A percentile compares a stretch with the other conserved stretches of the same genome.
These are phyloP conservation scores for Hura crepitans DNA, from an alignment of 441 rosid genomes.

Conservation along the genomic window DNA sequence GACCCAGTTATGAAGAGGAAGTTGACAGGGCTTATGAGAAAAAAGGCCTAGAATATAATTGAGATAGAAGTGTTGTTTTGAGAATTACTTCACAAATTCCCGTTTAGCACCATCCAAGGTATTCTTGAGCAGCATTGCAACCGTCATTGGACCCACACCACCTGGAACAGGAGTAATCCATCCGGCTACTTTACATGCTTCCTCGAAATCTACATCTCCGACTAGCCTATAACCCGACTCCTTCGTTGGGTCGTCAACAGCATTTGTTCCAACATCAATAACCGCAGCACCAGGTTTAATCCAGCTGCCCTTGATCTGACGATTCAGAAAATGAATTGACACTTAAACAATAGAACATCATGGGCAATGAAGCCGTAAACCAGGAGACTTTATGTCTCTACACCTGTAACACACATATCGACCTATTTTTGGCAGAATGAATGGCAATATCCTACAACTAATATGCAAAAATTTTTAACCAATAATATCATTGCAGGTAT, in stretches of 20 bases:
- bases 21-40: neutral
- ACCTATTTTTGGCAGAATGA: neutral
- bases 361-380: neutral
- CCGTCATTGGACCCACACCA: constrained; percentile 95
- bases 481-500: neutral
- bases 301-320: constrained; percentile 84
- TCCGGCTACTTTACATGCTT: constrained; percentile 74
- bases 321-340: constrained; percentile 7
- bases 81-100: constrained; percentile 40
- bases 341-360: neutral
- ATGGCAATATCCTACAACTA: neutral
- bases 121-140: constrained; percentile 82
- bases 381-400: neutral
- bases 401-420: neutral
- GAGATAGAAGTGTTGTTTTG: neutral
- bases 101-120: constrained; percentile 80
- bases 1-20: neutral
- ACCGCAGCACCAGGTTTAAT: constrained; percentile 94
- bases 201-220: constrained; percentile 82
- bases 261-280: constrained; percentile 85
- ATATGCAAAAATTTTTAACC: neutral
- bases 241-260: constrained; percentile 62
- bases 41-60: neutral
- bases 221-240: constrained; percentile 80
- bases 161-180: constrained; percentile 88